These are phyloP conservation scores for Colletotrichum nymphaeae DNA, from an alignment of 2,329 filamentous ascomycete genomes.

Conservation along the genomic window DNA sequence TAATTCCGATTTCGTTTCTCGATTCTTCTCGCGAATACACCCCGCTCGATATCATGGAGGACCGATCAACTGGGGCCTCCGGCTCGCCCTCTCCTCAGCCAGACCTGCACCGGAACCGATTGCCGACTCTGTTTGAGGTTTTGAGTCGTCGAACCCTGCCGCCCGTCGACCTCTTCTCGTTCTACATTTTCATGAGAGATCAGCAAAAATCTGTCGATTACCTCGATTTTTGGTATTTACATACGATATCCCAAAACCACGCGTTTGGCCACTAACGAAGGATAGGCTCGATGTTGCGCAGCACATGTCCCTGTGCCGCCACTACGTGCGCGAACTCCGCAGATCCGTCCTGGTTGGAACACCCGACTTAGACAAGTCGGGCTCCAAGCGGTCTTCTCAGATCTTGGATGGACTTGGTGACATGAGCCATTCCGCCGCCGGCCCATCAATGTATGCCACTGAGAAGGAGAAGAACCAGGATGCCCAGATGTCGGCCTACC, in stretches of 20 bases:
- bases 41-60: conserved; percentile 48
- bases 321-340: conserved; percentile 95
- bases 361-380: conserved; percentile 84
- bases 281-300: conserved; percentile 97
- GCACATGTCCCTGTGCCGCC: conserved; percentile 96
- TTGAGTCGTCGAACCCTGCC: conserved; percentile 93
- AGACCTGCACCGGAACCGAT: conserved; percentile 78
- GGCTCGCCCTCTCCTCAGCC: conserved; percentile 65
- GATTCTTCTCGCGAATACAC: not conserved
- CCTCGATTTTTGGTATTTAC: conserved; percentile 91
- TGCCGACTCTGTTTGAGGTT: conserved; percentile 96
- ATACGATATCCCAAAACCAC: conserved; percentile 9
- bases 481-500: conserved; percentile 89
- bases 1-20: not conserved
- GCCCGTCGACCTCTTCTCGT: conserved; percentile 96
- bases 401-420: conserved; percentile 81
- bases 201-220: conserved; percentile 98
- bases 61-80: conserved; percentile 39
- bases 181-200: conserved; percentile 99
- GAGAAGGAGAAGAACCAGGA: conserved; percentile 84
- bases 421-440: conserved; percentile 67
- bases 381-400: conserved; percentile 86
- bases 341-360: conserved; percentile 93
- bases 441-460: conserved; percentile 71
- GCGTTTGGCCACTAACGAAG: conserved; percentile 30